A percentile compares a stretch with the other conserved stretches of the same genome.
Evolutionary conservation across 2,329 filamentous ascomycete genomes (phyloP).

Genomic region (Cladosporium velox): DNA sequence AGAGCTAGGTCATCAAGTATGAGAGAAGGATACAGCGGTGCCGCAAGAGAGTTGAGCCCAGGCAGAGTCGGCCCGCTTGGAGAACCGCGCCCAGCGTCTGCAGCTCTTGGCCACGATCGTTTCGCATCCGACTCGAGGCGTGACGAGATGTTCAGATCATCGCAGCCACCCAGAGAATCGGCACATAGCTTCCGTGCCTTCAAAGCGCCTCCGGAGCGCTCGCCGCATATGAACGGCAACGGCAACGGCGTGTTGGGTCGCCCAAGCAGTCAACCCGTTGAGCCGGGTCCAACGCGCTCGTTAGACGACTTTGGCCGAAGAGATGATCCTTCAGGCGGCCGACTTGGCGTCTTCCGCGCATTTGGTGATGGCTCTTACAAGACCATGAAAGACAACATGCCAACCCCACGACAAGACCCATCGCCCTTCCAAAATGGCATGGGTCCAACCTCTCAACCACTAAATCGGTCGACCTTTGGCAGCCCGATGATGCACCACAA

Average conservation of each 20-base stretch:
- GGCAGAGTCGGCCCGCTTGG: constrained; percentile 28
- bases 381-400: constrained; percentile 28
- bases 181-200: constrained; percentile 35
- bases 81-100: constrained; percentile 30
- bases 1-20: constrained; percentile 42
- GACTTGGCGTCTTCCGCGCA: constrained; percentile 21
- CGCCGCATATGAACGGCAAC: constrained; percentile 28
- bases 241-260: constrained; percentile 28
- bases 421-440: constrained; percentile 30
- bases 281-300: constrained; percentile 23
- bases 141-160: constrained; percentile 37
- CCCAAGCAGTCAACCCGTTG: constrained; percentile 40
- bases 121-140: constrained; percentile 30
- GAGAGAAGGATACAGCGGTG: constrained; percentile 33
- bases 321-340: constrained; percentile 14
- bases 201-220: constrained; percentile 27
- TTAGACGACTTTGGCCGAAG: constrained; percentile 16
- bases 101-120: constrained; percentile 27
- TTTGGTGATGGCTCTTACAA: constrained; percentile 19
- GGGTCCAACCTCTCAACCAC: constrained; percentile 32
- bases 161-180: constrained; percentile 35
- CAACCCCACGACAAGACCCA: constrained; percentile 27
- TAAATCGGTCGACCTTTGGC: constrained; percentile 28
- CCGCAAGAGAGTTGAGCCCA: constrained; percentile 32
- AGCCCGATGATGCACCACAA: constrained; percentile 36